Conservation (phyloP, 2,329 filamentous ascomycete genomes). For the Salinomyces thailandicus region DNA sequence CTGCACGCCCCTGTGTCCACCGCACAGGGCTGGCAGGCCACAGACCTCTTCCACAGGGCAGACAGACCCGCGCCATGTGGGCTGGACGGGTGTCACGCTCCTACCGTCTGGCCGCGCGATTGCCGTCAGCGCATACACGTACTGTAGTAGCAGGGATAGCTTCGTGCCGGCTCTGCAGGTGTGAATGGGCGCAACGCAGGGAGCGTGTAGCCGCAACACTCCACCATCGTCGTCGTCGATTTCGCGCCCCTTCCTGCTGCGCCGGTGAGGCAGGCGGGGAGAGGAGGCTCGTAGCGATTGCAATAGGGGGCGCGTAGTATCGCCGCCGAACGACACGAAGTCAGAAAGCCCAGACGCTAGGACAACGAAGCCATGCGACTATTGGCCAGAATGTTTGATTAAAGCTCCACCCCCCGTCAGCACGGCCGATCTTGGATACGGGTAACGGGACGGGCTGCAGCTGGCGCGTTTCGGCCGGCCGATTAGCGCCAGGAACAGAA, state of each 20-base stretch:
- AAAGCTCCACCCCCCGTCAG: slow-evolving; percentile 1
- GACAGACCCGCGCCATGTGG: not conserved
- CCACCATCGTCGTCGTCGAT: not conserved
- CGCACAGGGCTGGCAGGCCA: too few relatives aligned
- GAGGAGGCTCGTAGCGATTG: not conserved
- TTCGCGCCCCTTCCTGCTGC: not conserved
- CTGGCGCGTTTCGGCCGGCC: not conserved
- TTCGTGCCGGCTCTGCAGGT: not conserved
- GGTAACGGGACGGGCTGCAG: not conserved
- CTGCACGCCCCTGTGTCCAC: too few relatives aligned
- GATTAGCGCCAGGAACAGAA: slow-evolving; percentile 1
- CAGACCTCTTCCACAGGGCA: too few relatives aligned
- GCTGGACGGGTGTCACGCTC: not conserved
- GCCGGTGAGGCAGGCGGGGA: not conserved
- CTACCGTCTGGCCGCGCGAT: not conserved
- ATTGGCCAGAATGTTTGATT: slow-evolving; percentile 7
- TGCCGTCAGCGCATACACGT: not conserved
- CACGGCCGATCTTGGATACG: slow-evolving; percentile 1
- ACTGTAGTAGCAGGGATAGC: not conserved
- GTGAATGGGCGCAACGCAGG: not conserved
- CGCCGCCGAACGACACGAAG: not conserved
- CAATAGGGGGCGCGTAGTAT: not conserved
- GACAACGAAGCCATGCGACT: not conserved
- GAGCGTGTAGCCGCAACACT: not conserved
- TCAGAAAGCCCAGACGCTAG: not conserved